Base-by-base conservation (phyloP, 2,329 filamentous ascomycete species). In the Aspergillus aculeatus region DNA sequence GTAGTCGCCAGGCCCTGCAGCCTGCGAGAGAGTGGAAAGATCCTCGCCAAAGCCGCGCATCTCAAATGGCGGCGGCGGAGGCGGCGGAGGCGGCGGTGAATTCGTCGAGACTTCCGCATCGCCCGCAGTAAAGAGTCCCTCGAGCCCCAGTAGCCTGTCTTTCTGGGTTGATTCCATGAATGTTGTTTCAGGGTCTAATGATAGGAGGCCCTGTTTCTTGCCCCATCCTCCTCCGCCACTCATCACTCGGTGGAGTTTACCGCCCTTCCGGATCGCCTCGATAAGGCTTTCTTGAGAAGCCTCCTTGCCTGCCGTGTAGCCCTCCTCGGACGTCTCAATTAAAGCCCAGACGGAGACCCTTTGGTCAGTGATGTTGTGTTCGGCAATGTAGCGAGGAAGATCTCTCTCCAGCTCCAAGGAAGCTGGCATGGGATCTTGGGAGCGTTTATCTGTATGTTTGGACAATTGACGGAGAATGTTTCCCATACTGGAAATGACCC, bases 171-270 rank as follows among this genome's bases (percentile, higher is more conserved):
- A 59, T 35, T 64, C 66, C 2, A 61, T 41, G 49, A 77, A 76
- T 49, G 66, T 68, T 44, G 69, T 68, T 58, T 78, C 77, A 10
- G 76, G 76, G 59, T 79, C 77, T 5, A 79, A 60, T 1, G 77
- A 78, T 21, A 79, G 68, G 10, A 79, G 70, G 2, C 77, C 77
- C 56, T 77, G 75, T 62, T 78, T 79, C 64, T 79, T 78, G n/a
- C 77, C 77, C 77, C 77, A 79, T 60, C 77, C 77, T 47, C 77
- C 77, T 38, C 77, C 77, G 16, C 77, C 77, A 35, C 77, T 78
- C 68, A 78, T 72, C 26, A 79, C 75, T 50, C 73, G 75, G 60
- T 78, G 75, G 47, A 79, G 67, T 60, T 73, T 75, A 44, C 73
- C 73, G 14, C 77, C 75, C 19, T 63, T 64, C 5, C 61, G 63